Percentiles rank a stretch among this genome's conserved stretches.
Conservation (phyloP, 169 alveolate genomes). For the Plasmodium fragile region DNA sequence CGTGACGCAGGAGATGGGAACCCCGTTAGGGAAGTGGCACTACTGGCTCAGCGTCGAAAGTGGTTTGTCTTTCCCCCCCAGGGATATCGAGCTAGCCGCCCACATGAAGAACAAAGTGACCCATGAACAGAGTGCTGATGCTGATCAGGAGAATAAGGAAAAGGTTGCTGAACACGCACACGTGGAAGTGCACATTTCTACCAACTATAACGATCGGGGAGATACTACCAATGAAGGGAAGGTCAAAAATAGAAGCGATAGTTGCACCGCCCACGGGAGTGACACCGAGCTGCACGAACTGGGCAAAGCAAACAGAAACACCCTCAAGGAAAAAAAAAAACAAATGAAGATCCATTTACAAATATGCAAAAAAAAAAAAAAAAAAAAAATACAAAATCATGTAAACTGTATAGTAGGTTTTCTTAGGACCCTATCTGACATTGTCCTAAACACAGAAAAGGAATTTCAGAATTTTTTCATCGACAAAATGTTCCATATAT, state of each 20-base stretch:
- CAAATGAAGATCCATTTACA: conserved; percentile 19
- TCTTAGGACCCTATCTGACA: conserved; percentile 41
- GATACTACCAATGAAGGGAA: background rate
- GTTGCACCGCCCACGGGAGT: background rate
- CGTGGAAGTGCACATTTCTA: background rate
- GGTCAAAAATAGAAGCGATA: background rate
- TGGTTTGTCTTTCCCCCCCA: background rate
- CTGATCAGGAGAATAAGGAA: background rate
- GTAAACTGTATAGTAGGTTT: conserved; percentile 63
- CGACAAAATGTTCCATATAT: conserved; percentile 68
- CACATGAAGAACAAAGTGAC: background rate
- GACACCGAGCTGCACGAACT: background rate
- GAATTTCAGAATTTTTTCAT: conserved; percentile 48
- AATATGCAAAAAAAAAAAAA: conserved; percentile 39
- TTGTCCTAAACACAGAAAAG: conserved; percentile 41
- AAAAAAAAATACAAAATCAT: conserved; percentile 19
- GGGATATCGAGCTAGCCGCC: background rate
- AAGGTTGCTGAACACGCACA: background rate
- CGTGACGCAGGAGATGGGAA: background rate
- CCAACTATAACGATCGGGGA: background rate
- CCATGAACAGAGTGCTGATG: background rate
- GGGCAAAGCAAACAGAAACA: conserved; percentile 51
- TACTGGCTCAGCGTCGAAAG: background rate
- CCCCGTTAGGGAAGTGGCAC: background rate
- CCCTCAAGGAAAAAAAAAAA: conserved; percentile 12